Base-by-base conservation (phyloP, 805 yeast genomes). In the Candida qinlingensis region DNA sequence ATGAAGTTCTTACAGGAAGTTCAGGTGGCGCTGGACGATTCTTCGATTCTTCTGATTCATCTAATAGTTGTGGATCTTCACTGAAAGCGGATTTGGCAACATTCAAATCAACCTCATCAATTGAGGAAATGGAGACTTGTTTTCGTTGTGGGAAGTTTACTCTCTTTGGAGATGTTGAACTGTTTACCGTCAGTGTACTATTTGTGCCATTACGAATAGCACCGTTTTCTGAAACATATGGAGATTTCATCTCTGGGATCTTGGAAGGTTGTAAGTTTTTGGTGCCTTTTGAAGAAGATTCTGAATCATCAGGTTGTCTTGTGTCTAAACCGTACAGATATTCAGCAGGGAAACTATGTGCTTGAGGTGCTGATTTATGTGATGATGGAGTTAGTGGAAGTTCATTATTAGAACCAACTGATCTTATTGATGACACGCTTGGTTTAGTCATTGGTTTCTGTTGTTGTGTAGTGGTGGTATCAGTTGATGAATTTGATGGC, bases 331-430 rank as follows among this genome's bases (percentile, higher is more conserved):
- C 61, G 40, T 48, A 54, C 42, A 62, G 13, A 44, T 48, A 59
- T 38, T 60, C 64, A 1, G 59, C 51, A 11, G 64, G 65, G 47
- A 62, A 62, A 5, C 55, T 48, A 31, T 59, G 65, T 0, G 65
- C 55, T 30, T 54, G 60, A 10, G 65, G 65, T 3, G 65, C 65
- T 12, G 46, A 38, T 31, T 52, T 58, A 5, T 46, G 48, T 2
- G 47, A 34, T 7, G 40, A 6, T 7, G 42, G 13, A 31, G 19
- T 4, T 4, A 19, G 19, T 19, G n/a, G 13, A 4, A 12, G 25
- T 6, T 45, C 33, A 3, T 36, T 43, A 12, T 46, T 38, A 13
- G 51, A 52, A 5, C 37, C 48, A 5, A 53, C 34, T 36, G 53
- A 43, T 36, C n/a, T 46, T 29, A 41, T 19, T 19, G 19, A 19